Percentiles rank a stretch among this genome's conserved stretches.
These are phyloP conservation scores for Claviceps sp. DNA, from an alignment of 2,329 filamentous ascomycete genomes.

Conservation along the genomic window DNA sequence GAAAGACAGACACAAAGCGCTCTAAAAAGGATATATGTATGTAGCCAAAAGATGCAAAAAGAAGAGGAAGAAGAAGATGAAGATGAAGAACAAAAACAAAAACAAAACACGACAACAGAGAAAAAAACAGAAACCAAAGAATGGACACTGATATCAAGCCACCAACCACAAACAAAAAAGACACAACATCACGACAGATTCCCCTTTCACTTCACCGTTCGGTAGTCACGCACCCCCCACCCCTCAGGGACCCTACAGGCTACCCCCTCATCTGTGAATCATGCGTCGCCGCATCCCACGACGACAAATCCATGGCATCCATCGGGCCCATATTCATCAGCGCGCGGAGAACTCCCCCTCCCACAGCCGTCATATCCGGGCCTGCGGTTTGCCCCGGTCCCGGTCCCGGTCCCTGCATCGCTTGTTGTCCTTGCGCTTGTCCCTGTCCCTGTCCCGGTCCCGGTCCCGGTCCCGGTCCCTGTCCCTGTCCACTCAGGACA, in stretches of 20 bases:
- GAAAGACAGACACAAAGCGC: too few relatives aligned
- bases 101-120: too few relatives aligned
- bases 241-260: background rate
- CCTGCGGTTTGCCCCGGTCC: slow-evolving; percentile 15
- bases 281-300: slow-evolving; percentile 29
- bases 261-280: slow-evolving; percentile 11
- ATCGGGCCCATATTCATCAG: slow-evolving; percentile 46
- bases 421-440: background rate
- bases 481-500: slow-evolving; percentile 21
- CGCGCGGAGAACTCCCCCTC: slow-evolving; percentile 42
- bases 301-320: slow-evolving; percentile 43
- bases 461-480: slow-evolving; percentile 13
- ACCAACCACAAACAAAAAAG: too few relatives aligned
- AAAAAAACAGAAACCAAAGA: too few relatives aligned
- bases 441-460: slow-evolving; percentile 20
- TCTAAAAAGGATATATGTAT: too few relatives aligned
- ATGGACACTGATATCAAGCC: too few relatives aligned
- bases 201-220: too few relatives aligned
- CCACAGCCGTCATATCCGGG: slow-evolving; percentile 37
- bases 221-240: too few relatives aligned
- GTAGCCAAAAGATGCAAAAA: too few relatives aligned
- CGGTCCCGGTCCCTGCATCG: slow-evolving; percentile 7
- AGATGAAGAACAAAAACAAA: too few relatives aligned
- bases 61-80: too few relatives aligned
- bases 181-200: too few relatives aligned